These are phyloP conservation scores for Linum trigynum DNA, from an alignment of 345 rosid species.

Conservation along the genomic window DNA sequence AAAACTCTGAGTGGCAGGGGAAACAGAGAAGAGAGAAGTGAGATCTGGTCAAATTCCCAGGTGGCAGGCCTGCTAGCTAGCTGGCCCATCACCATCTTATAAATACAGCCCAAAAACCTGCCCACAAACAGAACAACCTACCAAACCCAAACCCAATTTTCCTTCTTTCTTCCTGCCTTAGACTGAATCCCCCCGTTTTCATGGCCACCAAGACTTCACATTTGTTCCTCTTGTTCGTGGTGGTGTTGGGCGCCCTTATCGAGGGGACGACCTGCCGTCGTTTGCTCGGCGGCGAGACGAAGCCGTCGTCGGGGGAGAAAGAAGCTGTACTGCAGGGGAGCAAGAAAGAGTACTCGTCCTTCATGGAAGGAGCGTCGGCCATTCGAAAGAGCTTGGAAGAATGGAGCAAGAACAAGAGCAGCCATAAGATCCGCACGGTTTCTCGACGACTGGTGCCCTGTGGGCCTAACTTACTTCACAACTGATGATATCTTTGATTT, in stretches of 20 bases:
- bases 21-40: too few relatives aligned
- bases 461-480: constrained; percentile 47
- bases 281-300: constrained; percentile 2
- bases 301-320: background rate
- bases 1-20: too few relatives aligned
- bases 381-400: constrained; percentile 12
- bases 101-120: background rate
- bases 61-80: too few relatives aligned
- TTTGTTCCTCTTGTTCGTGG: constrained; percentile 11
- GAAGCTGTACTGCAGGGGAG: background rate
- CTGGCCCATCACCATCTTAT: too few relatives aligned
- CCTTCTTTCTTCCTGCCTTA: background rate
- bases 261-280: constrained; percentile 17
- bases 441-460: constrained; percentile 28
- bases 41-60: too few relatives aligned
- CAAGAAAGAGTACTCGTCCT: background rate
- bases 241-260: constrained; percentile 16
- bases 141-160: background rate
- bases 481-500: constrained; percentile 10
- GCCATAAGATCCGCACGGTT: constrained; percentile 11
- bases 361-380: constrained; percentile 16
- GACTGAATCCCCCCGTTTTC: background rate
- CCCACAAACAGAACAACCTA: background rate
- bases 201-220: constrained; percentile 18
- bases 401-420: constrained; percentile 4